A percentile compares a stretch with the other conserved stretches of the same genome.
Evolutionary conservation across 2,329 filamentous ascomycete species (phyloP).

Genomic region (Plenodomus lindquistii): DNA sequence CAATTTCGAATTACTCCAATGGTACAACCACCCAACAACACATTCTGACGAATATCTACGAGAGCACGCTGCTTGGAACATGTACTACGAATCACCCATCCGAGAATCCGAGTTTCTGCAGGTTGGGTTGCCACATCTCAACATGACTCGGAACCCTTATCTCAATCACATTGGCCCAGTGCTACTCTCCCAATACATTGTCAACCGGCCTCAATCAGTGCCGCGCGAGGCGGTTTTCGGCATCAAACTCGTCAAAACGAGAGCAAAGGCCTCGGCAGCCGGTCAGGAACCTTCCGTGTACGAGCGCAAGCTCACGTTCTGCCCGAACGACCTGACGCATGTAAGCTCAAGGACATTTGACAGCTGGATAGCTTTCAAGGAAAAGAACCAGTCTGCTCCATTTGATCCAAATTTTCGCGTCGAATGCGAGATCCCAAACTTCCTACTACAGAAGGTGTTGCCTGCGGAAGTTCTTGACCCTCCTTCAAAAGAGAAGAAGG

Average conservation of each 20-base stretch:
- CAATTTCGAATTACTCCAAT: constrained; percentile 32
- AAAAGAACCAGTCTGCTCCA: constrained; percentile 2
- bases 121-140: constrained; percentile 41
- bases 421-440: constrained; percentile 43
- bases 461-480: constrained; percentile 26
- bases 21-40: constrained; percentile 45
- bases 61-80: constrained; percentile 30
- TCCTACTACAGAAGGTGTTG: constrained; percentile 37
- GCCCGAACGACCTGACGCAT: constrained; percentile 35
- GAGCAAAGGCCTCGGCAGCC: constrained; percentile 22
- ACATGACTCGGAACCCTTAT: constrained; percentile 44
- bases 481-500: constrained; percentile 3
- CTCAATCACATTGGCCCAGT: constrained; percentile 46
- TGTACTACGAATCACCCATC: constrained; percentile 33
- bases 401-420: constrained; percentile 41
- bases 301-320: constrained; percentile 44
- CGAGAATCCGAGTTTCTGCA: constrained; percentile 41
- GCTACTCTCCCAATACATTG: constrained; percentile 36
- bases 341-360: constrained; percentile 34
- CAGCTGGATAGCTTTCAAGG: constrained; percentile 20
- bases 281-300: constrained; percentile 8
- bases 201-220: constrained; percentile 6
- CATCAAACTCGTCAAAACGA: constrained; percentile 37
- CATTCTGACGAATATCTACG: constrained; percentile 36
- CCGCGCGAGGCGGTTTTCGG: constrained; percentile 24